Base-by-base conservation (phyloP, 2,329 filamentous ascomycete species). In the Lachnellula hyalina region DNA sequence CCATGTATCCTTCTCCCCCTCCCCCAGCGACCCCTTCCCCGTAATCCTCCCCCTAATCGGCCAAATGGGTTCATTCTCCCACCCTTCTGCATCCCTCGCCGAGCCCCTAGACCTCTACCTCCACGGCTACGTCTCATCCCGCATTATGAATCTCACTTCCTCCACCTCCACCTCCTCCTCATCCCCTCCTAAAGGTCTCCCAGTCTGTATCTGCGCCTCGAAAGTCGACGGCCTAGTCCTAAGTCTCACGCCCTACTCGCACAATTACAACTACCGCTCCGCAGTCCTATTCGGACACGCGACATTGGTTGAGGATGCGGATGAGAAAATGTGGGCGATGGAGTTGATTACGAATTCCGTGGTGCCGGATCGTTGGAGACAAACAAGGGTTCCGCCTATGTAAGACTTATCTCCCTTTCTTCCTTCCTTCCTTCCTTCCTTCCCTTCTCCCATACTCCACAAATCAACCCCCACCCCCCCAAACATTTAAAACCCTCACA, bases 261-360 rank as follows among this genome's bases (percentile, higher is more conserved):
- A 95, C 75, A 89, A 83, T 73, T 93, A 90, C 76, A 94, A 96
- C 74, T 96, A 95, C 74, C 88, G 89, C 59, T 90, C 85, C 40
- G 88, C 87, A 11, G 75, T 90, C 5, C 77, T 94, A 14, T 90
- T 92, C 66, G 91, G 90, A 1, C 80, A 85, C 67, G 90, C 86
- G 0, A 76, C 72, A 8, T 70, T 86, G 1, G 87, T 95, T 5
- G 80, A 82, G 3, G 81, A 86, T 55, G 68, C 73, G 0, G 80
- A 78, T 1, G 90, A 95, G 74, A 89, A 89, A 67, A 70, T 89
- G 4, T 94, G 81, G 72, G 90, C 89, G 11, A 87, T 95, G 83
- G 74, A 84, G 62, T 74, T 89, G 52, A 86, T 96, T 68, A 95
- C 90, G 2, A 80, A 96, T 69, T 78, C 80, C 47, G 83, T 93